phyloP scores from a whole-genome alignment of 1,284 basidiomycete species.

The Agaricales sp. region DNA sequence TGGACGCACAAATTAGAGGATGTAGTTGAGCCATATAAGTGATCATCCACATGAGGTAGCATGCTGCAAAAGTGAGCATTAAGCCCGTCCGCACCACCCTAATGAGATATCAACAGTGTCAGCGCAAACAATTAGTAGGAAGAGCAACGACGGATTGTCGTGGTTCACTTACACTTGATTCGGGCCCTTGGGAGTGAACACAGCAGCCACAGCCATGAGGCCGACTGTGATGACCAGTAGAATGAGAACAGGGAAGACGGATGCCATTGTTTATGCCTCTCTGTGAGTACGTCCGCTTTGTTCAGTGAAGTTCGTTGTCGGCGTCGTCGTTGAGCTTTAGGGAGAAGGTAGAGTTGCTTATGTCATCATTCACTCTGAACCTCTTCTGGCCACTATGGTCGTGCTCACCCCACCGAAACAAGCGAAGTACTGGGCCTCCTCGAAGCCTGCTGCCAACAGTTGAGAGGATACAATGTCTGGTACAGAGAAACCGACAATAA shows the following conservation, averaged over 20 bases:
- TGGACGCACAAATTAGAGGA: conserved; percentile 69
- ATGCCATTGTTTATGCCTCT: too few species aligned
- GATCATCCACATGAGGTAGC: conserved; percentile 92
- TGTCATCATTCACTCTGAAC: background rate
- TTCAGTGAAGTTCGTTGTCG: too few species aligned
- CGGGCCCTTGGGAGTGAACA: conserved; percentile 74
- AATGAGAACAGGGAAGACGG: conserved; percentile 44
- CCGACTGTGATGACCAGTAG: conserved; percentile 46
- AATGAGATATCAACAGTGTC: conserved; percentile 9
- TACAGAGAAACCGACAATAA: too few species aligned
- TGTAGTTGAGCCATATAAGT: conserved; percentile 89
- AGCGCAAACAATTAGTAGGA: conserved; percentile 5
- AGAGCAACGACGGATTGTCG: background rate
- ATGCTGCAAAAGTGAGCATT: conserved; percentile 67
- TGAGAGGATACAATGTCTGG: too few species aligned
- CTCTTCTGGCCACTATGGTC: background rate
- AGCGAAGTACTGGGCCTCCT: too few species aligned
- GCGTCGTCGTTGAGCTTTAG: background rate
- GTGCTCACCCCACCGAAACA: background rate
- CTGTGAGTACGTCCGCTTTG: too few species aligned
- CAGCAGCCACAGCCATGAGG: conserved; percentile 56
- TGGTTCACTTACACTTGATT: conserved; percentile 69
- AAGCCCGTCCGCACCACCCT: conserved; percentile 77
- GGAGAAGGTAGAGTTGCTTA: background rate
- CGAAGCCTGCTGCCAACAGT: too few species aligned